Percentiles rank a stretch among this genome's conserved stretches.
Evolutionary conservation across 305 asterid genomes (phyloP).

Genomic region (Nicotiana rustica): DNA sequence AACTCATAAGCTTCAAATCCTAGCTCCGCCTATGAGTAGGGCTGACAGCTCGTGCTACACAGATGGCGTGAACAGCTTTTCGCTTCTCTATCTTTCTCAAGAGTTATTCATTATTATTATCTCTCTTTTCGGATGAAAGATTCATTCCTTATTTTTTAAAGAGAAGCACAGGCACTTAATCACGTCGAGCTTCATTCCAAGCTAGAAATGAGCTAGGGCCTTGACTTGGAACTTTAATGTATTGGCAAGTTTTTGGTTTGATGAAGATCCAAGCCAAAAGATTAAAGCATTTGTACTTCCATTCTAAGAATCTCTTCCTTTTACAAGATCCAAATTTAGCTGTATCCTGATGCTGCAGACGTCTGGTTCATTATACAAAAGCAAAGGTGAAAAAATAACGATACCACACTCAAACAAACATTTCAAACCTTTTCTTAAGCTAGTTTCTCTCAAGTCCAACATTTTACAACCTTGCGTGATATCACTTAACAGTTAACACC

Average conservation of each 20-base stretch:
- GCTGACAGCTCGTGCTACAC: not conserved
- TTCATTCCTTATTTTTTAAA: not conserved
- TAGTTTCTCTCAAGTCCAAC: not conserved
- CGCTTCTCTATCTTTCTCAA: not conserved
- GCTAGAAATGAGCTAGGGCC: not conserved
- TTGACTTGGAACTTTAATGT: not conserved
- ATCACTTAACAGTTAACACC: not conserved
- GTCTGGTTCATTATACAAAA: not conserved
- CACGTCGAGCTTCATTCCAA: not conserved
- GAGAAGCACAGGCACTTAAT: not conserved
- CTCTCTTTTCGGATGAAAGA: not conserved
- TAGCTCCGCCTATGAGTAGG: not conserved
- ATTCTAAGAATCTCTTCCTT: not conserved
- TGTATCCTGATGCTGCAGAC: not conserved
- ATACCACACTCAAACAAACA: not conserved
- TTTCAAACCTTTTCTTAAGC: not conserved
- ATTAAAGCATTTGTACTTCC: not conserved
- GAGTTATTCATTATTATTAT: not conserved
- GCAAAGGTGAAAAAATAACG: not conserved
- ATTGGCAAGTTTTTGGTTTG: not conserved
- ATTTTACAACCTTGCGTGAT: not conserved
- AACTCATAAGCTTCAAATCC: no score
- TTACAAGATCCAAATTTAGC: not conserved
- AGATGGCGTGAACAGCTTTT: not conserved
- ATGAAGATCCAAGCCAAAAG: slow-evolving; percentile 11